These are phyloP conservation scores for Scalesia atractyloides DNA, from an alignment of 129 eudicot genomes.

Conservation along the genomic window DNA sequence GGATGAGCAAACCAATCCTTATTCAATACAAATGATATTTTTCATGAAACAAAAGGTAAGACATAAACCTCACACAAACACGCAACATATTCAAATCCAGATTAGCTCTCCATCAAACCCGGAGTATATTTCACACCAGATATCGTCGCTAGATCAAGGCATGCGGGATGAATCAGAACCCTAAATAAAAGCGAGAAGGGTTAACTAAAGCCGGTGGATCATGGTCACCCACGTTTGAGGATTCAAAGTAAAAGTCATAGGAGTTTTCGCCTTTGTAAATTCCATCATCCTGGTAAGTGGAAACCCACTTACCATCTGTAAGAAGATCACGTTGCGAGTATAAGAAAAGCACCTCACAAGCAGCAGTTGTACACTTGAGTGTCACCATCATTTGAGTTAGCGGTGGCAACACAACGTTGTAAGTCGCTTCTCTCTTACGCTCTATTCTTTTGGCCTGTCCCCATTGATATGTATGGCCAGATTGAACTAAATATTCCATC, in stretches of 20 bases:
- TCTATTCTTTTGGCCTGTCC: background rate
- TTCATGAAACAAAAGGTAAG: no score
- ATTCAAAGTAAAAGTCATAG: background rate
- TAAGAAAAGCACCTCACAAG: slow-evolving; percentile 9
- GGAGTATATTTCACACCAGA: no score
- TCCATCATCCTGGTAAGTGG: background rate
- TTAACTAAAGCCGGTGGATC: no score
- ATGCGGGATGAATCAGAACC: no score
- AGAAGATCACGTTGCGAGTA: slow-evolving; percentile 14
- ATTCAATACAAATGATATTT: no score
- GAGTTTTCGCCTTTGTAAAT: slow-evolving; percentile 1
- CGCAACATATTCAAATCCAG: no score
- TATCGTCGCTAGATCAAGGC: no score
- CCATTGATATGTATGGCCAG: background rate
- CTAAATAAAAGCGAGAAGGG: no score
- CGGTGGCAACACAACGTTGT: background rate
- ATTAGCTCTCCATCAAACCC: no score
- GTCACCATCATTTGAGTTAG: slow-evolving; percentile 1
- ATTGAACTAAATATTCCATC: background rate
- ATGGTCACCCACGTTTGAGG: no score
- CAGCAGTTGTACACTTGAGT: background rate
- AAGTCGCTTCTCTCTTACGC: background rate
- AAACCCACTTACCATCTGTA: background rate
- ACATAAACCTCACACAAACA: no score
- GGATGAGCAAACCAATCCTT: no score